phyloP scores from a whole-genome alignment of 2,329 filamentous ascomycete genomes.

The Pseudogymnoascus sp. region DNA sequence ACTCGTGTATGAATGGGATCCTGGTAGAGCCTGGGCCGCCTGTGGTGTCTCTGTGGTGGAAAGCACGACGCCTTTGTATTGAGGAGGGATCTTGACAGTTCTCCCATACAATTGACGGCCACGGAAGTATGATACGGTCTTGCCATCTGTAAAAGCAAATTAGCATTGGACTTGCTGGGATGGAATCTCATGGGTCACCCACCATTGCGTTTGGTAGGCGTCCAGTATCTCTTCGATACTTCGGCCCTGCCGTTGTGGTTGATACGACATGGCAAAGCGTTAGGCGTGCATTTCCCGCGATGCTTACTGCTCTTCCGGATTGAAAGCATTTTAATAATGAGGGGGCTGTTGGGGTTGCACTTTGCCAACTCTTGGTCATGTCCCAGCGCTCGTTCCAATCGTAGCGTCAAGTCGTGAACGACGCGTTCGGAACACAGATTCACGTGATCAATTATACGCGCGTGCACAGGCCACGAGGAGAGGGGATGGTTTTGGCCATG shows the following conservation, averaged over 20 bases:
- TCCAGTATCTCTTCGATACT: slow-evolving; percentile 63
- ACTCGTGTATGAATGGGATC: slow-evolving; percentile 26
- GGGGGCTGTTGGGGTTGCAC: not conserved
- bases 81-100: slow-evolving; percentile 58
- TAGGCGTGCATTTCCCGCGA: slow-evolving; percentile 37
- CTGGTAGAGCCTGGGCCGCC: slow-evolving; percentile 31
- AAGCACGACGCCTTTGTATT: slow-evolving; percentile 61
- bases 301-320: slow-evolving; percentile 25
- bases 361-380: not conserved
- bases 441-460: not conserved
- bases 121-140: slow-evolving; percentile 62
- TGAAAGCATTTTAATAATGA: slow-evolving; percentile 23
- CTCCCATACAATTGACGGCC: slow-evolving; percentile 73
- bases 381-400: not conserved
- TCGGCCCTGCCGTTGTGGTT: slow-evolving; percentile 70
- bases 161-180: not conserved
- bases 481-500: not conserved
- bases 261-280: slow-evolving; percentile 75
- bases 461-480: not conserved
- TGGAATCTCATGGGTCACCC: slow-evolving; percentile 35
- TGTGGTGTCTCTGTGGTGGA: slow-evolving; percentile 39
- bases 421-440: not conserved
- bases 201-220: slow-evolving; percentile 42
- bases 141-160: slow-evolving; percentile 38
- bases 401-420: not conserved